Percentiles rank a stretch among this genome's conserved stretches.
phyloP scores from a whole-genome alignment of 495 filamentous ascomycete species.

The Hyaloscypha finlandica region DNA sequence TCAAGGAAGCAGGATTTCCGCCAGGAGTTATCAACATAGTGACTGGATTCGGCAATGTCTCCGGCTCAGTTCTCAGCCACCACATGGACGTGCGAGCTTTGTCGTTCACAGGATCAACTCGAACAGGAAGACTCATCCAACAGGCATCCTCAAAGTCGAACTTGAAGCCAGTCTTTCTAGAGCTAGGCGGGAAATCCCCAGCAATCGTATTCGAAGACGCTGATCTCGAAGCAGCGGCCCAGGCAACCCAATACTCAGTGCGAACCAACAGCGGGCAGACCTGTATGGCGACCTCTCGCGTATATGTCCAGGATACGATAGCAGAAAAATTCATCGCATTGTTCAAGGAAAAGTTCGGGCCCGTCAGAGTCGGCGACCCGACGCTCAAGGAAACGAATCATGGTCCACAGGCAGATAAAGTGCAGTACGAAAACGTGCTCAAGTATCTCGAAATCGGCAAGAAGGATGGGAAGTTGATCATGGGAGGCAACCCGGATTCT shows the following conservation, averaged over 20 bases:
- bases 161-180: conserved; percentile 95
- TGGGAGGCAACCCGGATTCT: conserved; percentile 11
- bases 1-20: conserved; percentile 94
- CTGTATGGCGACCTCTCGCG: conserved; percentile 81
- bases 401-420: conserved; percentile 69
- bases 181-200: conserved; percentile 95
- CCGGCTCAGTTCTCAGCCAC: conserved; percentile 83
- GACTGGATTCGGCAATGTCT: conserved; percentile 83
- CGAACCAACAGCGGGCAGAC: conserved; percentile 97
- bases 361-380: conserved; percentile 81
- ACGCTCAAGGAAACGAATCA: conserved; percentile 86
- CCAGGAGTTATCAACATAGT: conserved; percentile 92
- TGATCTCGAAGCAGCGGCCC: conserved; percentile 90
- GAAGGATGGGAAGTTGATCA: conserved; percentile 56
- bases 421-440: conserved; percentile 60
- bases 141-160: conserved; percentile 93
- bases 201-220: conserved; percentile 97
- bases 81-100: conserved; percentile 99
- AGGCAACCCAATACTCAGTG: conserved; percentile 95
- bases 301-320: conserved; percentile 26
- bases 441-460: conserved; percentile 62
- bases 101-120: conserved; percentile 93
- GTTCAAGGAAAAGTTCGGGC: conserved; percentile 44
- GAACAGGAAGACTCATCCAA: conserved; percentile 86
- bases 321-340: conserved; percentile 19